A percentile compares a stretch with the other conserved stretches of the same genome.
Evolutionary conservation across 352 stramenopile genomes (phyloP).

Genomic region (Globisporangium alternatum): DNA sequence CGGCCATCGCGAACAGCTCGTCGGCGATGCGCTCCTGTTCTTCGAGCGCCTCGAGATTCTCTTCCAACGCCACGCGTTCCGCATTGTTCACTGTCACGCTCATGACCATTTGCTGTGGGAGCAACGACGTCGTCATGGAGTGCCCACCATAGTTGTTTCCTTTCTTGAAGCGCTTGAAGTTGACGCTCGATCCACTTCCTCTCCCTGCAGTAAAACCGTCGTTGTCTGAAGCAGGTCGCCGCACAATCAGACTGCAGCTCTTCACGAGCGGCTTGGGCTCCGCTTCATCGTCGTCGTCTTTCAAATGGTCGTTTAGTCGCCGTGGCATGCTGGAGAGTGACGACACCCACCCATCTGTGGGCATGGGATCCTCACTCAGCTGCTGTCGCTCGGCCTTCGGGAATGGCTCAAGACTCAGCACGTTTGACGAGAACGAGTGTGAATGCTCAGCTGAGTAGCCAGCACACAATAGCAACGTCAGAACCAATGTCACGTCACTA

Average conservation of each 20-base stretch:
- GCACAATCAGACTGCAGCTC: constrained; percentile 54
- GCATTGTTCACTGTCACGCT: constrained; percentile 63
- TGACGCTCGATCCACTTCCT: constrained; percentile 23
- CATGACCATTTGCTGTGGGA: constrained; percentile 54
- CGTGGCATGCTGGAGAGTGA: constrained; percentile 17
- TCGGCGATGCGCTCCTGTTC: constrained; percentile 83
- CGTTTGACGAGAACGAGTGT: constrained; percentile 10
- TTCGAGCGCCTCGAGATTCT: constrained; percentile 67
- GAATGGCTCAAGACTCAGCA: constrained; percentile 15
- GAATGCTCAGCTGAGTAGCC: neutral
- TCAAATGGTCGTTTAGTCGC: constrained; percentile 1
- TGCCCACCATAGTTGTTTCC: constrained; percentile 46
- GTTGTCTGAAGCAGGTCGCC: constrained; percentile 19
- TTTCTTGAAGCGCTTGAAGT: constrained; percentile 88
- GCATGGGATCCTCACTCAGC: neutral
- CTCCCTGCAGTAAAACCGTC: neutral
- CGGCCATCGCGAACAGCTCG: constrained; percentile 77
- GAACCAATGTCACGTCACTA: neutral
- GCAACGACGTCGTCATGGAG: constrained; percentile 39
- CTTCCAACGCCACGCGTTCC: constrained; percentile 47
- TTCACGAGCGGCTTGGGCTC: constrained; percentile 42
- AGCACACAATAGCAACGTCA: neutral
- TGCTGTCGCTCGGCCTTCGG: neutral
- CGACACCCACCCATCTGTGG: constrained; percentile 27
- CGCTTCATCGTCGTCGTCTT: constrained; percentile 27